Conservation (phyloP, 768 basidiomycete species). For the Tubosaeta sp. region DNA sequence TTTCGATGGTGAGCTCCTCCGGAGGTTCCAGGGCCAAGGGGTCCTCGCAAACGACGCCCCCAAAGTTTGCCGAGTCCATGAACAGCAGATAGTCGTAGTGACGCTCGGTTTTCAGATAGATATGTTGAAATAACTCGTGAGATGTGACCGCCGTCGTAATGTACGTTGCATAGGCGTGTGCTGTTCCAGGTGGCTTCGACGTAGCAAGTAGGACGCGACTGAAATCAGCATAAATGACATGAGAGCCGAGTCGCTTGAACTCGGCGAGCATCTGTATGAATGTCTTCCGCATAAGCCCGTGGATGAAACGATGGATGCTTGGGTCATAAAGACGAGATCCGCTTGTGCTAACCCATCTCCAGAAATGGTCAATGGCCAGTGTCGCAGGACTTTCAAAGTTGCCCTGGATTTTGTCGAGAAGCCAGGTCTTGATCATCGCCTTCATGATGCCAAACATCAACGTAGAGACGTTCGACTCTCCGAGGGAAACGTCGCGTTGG, state of each 20-base stretch:
- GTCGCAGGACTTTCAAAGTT: constrained; percentile 63
- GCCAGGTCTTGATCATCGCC: constrained; percentile 86
- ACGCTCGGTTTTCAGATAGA: constrained; percentile 78
- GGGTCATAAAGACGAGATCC: constrained; percentile 88
- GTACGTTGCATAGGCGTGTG: constrained; percentile 93
- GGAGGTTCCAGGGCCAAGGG: constrained; percentile 66
- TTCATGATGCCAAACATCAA: constrained; percentile 84
- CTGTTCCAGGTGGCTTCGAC: constrained; percentile 92
- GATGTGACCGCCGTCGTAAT: constrained; percentile 90
- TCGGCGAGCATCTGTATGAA: constrained; percentile 97
- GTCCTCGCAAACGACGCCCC: constrained; percentile 82
- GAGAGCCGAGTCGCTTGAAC: constrained; percentile 90
- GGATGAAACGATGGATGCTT: constrained; percentile 87
- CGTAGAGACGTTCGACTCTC: constrained; percentile 84
- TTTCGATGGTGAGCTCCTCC: constrained; percentile 66
- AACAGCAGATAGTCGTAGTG: constrained; percentile 94
- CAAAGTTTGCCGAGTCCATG: constrained; percentile 94
- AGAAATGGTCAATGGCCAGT: constrained; percentile 87
- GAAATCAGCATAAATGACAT: constrained; percentile 92
- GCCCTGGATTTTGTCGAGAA: constrained; percentile 76
- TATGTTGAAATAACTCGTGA: constrained; percentile 92
- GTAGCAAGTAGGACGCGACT: constrained; percentile 87
- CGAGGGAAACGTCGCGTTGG: constrained; percentile 70
- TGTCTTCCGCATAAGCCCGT: constrained; percentile 95
- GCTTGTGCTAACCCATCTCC: constrained; percentile 92